Base-by-base conservation (phyloP, 2,329 filamentous ascomycete species). In the Lachnellula cervina region DNA sequence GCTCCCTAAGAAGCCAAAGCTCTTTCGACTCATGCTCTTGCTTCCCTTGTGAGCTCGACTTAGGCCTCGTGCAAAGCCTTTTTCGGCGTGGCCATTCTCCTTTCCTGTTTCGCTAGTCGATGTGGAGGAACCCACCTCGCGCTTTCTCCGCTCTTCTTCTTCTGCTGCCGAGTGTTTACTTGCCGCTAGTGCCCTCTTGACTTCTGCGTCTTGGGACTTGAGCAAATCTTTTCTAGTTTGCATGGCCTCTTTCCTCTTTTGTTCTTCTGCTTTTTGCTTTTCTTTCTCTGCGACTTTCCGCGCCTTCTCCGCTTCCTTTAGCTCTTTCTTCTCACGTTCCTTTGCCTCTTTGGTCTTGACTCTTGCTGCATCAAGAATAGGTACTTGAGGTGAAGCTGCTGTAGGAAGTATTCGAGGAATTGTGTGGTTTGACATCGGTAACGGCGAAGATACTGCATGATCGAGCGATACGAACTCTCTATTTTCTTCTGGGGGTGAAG, bases 21-120 rank as follows among this genome's bases (percentile, higher is more conserved):
- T 88, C 71, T 87, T 90, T 60, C 86, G 83, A 49, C 88, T 66
- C 75, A 96, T 80, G 60, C 89, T 91, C 74, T 89, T 93, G 70
- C 86, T 90, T 9, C 83, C 83, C 53, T 86, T 80, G 63, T 85
- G 82, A 61, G 88, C 84, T 45, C 89, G 79, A 65, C 53, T 64
- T 19, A 68, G 55, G 11, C 58, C 46, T 23, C 61, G 38, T 19
- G 55, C 55, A 34, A 83, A 76, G 5, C 77, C 74, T 47, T 74
- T 74, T 21, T 62, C 60, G 7, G 52, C 48, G 42, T 62, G 59
- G 14, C 61, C 63, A 47, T 67, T 63, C 32, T 64, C 64, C 38
- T 62, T 63, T 25, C 56, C 56, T 44, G 55, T 52, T 42, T 45
- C 55, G 13, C 56, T 54, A 9, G 45, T 53, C 5, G 32, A 58